Conservation (phyloP, 768 basidiomycete genomes). For the Tulasnella sp. region DNA sequence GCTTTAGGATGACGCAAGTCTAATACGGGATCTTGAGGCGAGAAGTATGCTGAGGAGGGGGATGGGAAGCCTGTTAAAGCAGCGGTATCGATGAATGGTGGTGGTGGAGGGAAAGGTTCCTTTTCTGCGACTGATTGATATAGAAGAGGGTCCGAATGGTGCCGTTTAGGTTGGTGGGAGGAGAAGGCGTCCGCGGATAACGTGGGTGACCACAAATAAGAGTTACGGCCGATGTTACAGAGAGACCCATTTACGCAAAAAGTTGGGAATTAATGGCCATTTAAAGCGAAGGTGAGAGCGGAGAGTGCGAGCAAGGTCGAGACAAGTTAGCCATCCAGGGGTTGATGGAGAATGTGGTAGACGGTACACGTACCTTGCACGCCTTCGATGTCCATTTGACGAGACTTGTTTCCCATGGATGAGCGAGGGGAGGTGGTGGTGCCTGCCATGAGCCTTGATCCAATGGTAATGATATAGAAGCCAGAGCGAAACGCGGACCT, state of each 20-base stretch:
- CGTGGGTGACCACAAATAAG: constrained; percentile 18
- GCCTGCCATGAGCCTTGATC: background rate
- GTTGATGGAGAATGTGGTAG: background rate
- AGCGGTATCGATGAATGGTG: background rate
- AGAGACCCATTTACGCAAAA: background rate
- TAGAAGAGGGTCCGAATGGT: background rate
- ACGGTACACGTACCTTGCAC: background rate
- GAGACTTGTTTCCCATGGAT: background rate
- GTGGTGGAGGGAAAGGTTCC: background rate
- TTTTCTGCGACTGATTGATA: background rate
- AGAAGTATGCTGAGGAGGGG: constrained; percentile 67
- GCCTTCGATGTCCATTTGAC: background rate
- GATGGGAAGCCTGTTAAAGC: constrained; percentile 25
- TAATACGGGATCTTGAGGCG: constrained; percentile 65
- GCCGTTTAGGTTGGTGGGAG: background rate
- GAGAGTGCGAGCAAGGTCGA: background rate
- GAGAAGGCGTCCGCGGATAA: background rate
- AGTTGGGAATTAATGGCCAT: background rate
- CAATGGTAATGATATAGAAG: background rate
- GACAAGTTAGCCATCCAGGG: constrained; percentile 1
- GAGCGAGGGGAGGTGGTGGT: background rate
- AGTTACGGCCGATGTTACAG: background rate
- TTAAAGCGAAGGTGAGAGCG: background rate
- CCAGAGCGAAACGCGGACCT: background rate
- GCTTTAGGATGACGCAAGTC: constrained; percentile 62